These are phyloP conservation scores for Lachnellula arida DNA, from an alignment of 2,329 filamentous ascomycete species.

Conservation along the genomic window DNA sequence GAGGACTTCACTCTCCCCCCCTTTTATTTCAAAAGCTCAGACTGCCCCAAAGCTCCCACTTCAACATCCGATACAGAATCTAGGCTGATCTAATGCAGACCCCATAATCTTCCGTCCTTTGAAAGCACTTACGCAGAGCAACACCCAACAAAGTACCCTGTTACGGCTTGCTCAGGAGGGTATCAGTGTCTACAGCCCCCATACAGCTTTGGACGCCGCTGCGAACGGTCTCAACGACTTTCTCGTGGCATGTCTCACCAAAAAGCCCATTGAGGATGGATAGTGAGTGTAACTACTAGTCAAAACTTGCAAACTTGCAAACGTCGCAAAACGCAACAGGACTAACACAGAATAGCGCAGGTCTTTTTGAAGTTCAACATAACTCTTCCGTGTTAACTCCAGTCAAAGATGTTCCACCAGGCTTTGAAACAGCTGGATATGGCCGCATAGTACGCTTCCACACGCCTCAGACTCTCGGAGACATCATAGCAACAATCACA, in stretches of 20 bases:
- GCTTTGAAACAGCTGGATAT: slow-evolving; percentile 30
- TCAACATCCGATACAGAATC: background rate
- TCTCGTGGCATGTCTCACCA: slow-evolving; percentile 69
- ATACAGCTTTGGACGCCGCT: slow-evolving; percentile 89
- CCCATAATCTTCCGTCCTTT: slow-evolving; percentile 94
- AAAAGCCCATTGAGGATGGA: no score
- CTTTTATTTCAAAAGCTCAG: background rate
- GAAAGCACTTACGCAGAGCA: slow-evolving; percentile 78
- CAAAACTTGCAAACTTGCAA: no score
- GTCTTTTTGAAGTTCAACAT: background rate
- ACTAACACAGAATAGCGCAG: background rate
- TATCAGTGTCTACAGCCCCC: slow-evolving; percentile 92
- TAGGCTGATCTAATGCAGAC: slow-evolving; percentile 46
- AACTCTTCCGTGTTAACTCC: slow-evolving; percentile 26
- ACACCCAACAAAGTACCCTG: slow-evolving; percentile 83
- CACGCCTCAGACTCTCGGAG: slow-evolving; percentile 21
- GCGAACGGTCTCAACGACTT: slow-evolving; percentile 85
- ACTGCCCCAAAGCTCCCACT: background rate
- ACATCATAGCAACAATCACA: slow-evolving; percentile 24
- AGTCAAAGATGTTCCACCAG: slow-evolving; percentile 17
- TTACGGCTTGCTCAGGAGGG: slow-evolving; percentile 78
- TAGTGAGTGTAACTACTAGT: no score
- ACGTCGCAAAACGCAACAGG: no score
- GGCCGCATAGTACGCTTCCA: slow-evolving; percentile 30
- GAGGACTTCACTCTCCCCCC: background rate